These are phyloP conservation scores for Leccinum disarticulatum DNA, from an alignment of 768 basidiomycete species.

Conservation along the genomic window DNA sequence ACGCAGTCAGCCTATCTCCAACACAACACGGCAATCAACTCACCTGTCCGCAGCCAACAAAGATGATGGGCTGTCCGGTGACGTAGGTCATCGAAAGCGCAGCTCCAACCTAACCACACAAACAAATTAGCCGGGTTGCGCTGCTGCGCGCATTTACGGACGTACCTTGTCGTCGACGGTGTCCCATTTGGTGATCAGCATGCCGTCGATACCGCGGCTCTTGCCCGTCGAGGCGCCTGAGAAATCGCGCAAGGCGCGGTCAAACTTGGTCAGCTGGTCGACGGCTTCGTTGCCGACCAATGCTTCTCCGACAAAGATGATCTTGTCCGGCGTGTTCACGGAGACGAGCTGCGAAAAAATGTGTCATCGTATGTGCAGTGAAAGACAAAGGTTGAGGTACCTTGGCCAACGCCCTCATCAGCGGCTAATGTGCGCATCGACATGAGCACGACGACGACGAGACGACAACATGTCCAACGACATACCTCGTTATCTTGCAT, in stretches of 20 bases:
- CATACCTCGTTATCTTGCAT: slow-evolving; percentile 99
- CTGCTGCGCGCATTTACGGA: background rate
- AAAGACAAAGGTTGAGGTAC: slow-evolving; percentile 35
- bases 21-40: slow-evolving; percentile 23
- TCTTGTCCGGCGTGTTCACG: slow-evolving; percentile 94
- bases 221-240: slow-evolving; percentile 66
- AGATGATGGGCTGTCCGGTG: slow-evolving; percentile 96
- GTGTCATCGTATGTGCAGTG: slow-evolving; percentile 1
- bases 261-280: slow-evolving; percentile 96
- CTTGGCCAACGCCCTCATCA: slow-evolving; percentile 99
- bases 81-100: slow-evolving; percentile 99
- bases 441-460: background rate
- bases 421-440: slow-evolving; percentile 50
- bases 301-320: slow-evolving; percentile 97
- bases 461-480: background rate
- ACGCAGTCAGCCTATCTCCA: slow-evolving; percentile 11
- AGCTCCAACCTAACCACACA: slow-evolving; percentile 78
- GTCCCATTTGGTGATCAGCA: slow-evolving; percentile 99
- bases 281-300: slow-evolving; percentile 98
- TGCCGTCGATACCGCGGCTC: slow-evolving; percentile 94
- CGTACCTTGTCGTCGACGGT: slow-evolving; percentile 94
- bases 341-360: slow-evolving; percentile 65
- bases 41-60: slow-evolving; percentile 97
- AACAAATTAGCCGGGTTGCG: slow-evolving; percentile 1
- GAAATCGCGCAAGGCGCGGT: slow-evolving; percentile 90